Conservation (phyloP, 2,329 filamentous ascomycete species). For the Fusarium graminum region DNA sequence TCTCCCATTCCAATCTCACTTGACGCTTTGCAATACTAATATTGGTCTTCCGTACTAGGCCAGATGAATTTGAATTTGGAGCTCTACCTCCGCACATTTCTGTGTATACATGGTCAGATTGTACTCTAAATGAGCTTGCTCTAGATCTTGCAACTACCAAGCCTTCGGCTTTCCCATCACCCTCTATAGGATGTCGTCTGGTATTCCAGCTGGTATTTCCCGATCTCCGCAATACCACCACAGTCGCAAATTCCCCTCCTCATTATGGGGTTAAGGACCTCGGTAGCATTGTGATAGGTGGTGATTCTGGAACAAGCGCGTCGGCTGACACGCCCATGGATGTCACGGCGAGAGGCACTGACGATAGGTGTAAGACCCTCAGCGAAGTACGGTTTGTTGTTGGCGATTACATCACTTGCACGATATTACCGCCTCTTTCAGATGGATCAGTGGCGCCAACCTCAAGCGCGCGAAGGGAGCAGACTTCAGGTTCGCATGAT, state of each 20-base stretch:
- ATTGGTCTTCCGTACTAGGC: slow-evolving; percentile 59
- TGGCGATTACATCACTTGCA: slow-evolving; percentile 88
- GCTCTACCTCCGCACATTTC: slow-evolving; percentile 76
- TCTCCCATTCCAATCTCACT: background rate
- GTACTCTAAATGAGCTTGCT: slow-evolving; percentile 84
- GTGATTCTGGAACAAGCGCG: slow-evolving; percentile 60
- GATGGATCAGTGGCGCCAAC: slow-evolving; percentile 80
- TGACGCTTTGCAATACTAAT: background rate
- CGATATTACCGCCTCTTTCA: slow-evolving; percentile 79
- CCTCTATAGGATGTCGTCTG: slow-evolving; percentile 84
- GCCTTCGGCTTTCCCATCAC: slow-evolving; percentile 77
- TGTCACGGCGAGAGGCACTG: slow-evolving; percentile 56
- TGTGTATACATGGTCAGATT: slow-evolving; percentile 88
- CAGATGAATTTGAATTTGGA: slow-evolving; percentile 75
- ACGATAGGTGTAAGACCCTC: slow-evolving; percentile 79
- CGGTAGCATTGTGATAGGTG: slow-evolving; percentile 83
- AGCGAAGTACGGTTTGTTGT: slow-evolving; percentile 84
- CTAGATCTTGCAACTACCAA: slow-evolving; percentile 77
- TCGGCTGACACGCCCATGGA: slow-evolving; percentile 55
- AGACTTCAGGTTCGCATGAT: slow-evolving; percentile 37
- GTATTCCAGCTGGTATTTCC: slow-evolving; percentile 89
- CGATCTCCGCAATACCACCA: slow-evolving; percentile 67
- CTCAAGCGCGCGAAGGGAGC: slow-evolving; percentile 54
- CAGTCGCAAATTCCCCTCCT: slow-evolving; percentile 50
- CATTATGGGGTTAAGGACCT: slow-evolving; percentile 84